Evolutionary conservation across 192 early-diverging fungal genomes (phyloP).

Genomic region (Coemansia sp.): DNA sequence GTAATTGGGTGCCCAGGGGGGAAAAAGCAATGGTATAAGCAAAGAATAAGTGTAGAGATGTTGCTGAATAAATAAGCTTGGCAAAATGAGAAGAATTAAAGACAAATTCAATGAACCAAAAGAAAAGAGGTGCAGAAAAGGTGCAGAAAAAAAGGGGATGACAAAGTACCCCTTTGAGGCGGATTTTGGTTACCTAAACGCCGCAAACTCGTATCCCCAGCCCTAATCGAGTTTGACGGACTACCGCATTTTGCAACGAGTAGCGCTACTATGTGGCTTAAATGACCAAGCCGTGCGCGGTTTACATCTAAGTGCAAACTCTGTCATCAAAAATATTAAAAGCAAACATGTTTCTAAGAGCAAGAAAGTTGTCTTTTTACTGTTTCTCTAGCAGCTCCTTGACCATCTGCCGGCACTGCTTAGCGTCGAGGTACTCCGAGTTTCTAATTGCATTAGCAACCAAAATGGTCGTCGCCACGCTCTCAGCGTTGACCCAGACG

Average conservation of each 20-base stretch:
- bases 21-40: background rate
- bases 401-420: conserved; percentile 62
- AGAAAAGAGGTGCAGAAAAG: background rate
- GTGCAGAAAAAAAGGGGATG: background rate
- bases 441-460: conserved; percentile 71
- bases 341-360: background rate
- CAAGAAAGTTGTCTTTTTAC: conserved; percentile 3
- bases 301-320: background rate
- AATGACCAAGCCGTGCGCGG: background rate
- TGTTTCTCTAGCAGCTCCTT: conserved; percentile 46
- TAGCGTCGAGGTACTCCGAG: conserved; percentile 66
- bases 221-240: background rate
- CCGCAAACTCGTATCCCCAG: background rate
- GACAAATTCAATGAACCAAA: conserved; percentile 2
- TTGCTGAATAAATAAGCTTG: background rate
- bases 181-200: background rate
- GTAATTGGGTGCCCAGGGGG: background rate
- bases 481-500: conserved; percentile 84
- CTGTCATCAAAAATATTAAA: conserved; percentile 1
- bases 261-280: background rate
- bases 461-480: conserved; percentile 62
- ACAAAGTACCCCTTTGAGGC: background rate
- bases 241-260: background rate
- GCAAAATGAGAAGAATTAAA: background rate
- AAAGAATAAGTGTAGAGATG: background rate